Conservation (phyloP, 2,329 filamentous ascomycete genomes). For the Colletotrichum shisoi region DNA sequence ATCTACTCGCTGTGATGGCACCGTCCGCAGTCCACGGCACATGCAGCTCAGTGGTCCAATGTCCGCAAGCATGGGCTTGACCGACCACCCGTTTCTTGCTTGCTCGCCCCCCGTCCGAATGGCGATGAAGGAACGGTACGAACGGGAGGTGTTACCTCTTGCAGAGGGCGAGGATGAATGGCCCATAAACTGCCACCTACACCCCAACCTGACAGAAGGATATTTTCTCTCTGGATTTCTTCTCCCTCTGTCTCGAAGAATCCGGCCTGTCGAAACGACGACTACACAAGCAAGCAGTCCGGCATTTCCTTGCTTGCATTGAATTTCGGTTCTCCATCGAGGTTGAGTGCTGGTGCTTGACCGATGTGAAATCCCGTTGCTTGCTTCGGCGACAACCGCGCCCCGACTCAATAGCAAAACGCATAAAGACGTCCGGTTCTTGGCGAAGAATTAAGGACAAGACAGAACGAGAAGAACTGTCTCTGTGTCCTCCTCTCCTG, state of each 20-base stretch:
- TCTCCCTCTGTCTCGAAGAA: slow-evolving; percentile 15
- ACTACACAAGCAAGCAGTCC: slow-evolving; percentile 21
- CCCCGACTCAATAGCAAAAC: slow-evolving; percentile 14
- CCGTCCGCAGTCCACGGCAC: slow-evolving; percentile 30
- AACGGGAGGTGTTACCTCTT: not conserved
- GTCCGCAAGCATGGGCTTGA: slow-evolving; percentile 30
- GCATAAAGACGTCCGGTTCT: not conserved
- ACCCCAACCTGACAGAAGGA: slow-evolving; percentile 21
- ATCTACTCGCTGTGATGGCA: slow-evolving; percentile 35
- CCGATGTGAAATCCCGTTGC: slow-evolving; percentile 31
- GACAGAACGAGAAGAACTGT: not conserved
- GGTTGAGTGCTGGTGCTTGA: slow-evolving; percentile 36
- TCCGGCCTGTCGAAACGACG: slow-evolving; percentile 5
- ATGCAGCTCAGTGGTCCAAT: slow-evolving; percentile 36
- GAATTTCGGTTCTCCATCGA: not conserved
- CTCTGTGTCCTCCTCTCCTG: not conserved
- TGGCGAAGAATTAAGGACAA: not conserved
- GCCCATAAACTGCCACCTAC: slow-evolving; percentile 38
- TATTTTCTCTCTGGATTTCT: slow-evolving; percentile 6
- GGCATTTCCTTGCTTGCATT: not conserved
- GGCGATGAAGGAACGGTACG: slow-evolving; percentile 20
- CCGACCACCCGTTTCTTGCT: slow-evolving; percentile 24
- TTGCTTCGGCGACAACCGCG: slow-evolving; percentile 35
- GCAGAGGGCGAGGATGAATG: slow-evolving; percentile 20
- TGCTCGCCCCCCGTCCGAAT: slow-evolving; percentile 14